These are phyloP conservation scores for Hanseniaspora mollemarum DNA, from an alignment of 805 yeast species.

Conservation along the genomic window DNA sequence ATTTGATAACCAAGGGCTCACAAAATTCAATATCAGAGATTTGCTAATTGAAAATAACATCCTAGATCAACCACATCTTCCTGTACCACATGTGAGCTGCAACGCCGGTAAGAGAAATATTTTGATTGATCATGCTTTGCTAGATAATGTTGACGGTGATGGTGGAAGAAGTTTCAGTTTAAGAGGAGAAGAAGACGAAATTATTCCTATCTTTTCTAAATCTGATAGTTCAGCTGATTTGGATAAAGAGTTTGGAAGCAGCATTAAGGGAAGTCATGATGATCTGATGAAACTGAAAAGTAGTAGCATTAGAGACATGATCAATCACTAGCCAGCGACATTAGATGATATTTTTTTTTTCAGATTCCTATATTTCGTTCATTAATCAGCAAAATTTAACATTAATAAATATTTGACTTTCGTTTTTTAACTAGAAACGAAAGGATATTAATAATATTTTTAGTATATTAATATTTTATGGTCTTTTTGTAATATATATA, in stretches of 20 bases:
- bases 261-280: constrained; percentile 4
- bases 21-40: constrained; percentile 13
- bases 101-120: constrained; percentile 6
- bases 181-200: constrained; percentile 9
- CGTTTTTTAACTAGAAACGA: too few species aligned
- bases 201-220: constrained; percentile 8
- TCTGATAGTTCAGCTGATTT: not conserved
- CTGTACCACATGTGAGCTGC: not conserved
- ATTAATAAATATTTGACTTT: too few species aligned
- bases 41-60: constrained; percentile 4
- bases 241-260: not conserved
- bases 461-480: too few species aligned
- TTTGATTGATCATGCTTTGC: constrained; percentile 12
- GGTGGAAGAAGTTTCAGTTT: constrained; percentile 8
- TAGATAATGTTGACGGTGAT: not conserved
- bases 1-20: not conserved
- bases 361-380: too few species aligned
- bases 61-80: not conserved
- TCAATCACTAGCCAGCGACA: constrained; percentile 15
- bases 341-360: too few species aligned
- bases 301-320: constrained; percentile 11
- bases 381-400: too few species aligned
- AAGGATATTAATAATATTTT: too few species aligned
- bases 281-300: constrained; percentile 8
- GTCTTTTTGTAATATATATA: too few species aligned